These are phyloP conservation scores for Rhodomyrtus tomentosa DNA, from an alignment of 345 rosid species.

Conservation along the genomic window DNA sequence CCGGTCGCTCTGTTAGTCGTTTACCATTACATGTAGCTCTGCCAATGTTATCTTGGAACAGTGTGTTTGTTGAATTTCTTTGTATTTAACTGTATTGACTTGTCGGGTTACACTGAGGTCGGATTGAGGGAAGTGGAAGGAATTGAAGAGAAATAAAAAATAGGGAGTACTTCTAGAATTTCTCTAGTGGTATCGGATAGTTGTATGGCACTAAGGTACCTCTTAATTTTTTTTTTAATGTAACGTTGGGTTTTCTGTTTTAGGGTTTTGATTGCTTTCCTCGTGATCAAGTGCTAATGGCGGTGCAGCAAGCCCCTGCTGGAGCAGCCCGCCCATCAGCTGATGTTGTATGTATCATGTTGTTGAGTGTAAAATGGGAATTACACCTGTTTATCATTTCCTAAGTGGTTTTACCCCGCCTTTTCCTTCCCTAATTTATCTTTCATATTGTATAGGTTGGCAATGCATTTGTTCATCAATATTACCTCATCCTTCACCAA, in stretches of 20 bases:
- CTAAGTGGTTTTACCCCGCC: neutral
- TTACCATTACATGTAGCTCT: neutral
- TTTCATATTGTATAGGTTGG: conserved; percentile 41
- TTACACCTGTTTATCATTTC: neutral
- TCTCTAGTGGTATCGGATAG: neutral
- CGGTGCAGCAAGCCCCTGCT: conserved; percentile 35
- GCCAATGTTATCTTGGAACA: neutral
- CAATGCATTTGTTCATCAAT: conserved; percentile 91
- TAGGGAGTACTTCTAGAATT: neutral
- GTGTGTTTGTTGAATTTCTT: neutral
- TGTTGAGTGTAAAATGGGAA: neutral
- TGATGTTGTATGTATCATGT: conserved; percentile 13
- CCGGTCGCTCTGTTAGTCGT: neutral
- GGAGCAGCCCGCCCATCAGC: conserved; percentile 24
- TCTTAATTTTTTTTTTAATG: neutral
- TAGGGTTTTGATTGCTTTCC: neutral
- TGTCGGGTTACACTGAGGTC: neutral
- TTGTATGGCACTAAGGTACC: neutral
- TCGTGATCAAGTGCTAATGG: conserved; percentile 19
- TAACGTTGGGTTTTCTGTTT: neutral
- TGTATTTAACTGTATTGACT: neutral
- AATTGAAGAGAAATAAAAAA: neutral
- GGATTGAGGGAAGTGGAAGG: neutral
- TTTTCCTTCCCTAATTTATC: neutral
- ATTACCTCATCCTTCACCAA: conserved; percentile 79